Evolutionary conservation across 495 filamentous ascomycete species (phyloP).

Genomic region (Talaromyces adpressus): DNA sequence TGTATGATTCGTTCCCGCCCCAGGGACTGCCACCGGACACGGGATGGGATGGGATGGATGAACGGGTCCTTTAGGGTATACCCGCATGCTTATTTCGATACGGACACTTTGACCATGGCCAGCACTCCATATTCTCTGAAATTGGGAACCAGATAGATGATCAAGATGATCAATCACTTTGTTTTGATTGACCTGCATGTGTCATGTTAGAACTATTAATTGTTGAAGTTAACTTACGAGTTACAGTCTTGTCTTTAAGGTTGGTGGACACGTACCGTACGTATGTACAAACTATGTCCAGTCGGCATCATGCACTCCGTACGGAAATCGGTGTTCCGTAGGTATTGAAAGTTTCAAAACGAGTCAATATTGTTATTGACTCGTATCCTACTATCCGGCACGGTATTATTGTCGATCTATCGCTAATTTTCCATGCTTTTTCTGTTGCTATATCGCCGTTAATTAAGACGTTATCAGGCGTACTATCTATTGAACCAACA

Average conservation of each 20-base stretch:
- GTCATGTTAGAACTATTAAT: background rate
- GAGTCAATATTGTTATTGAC: background rate
- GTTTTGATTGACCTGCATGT: background rate
- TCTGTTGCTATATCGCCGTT: background rate
- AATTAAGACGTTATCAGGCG: background rate
- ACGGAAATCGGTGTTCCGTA: background rate
- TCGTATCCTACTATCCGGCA: background rate
- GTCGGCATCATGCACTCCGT: background rate
- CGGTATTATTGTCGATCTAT: background rate
- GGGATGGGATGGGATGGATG: background rate
- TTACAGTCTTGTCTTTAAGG: background rate
- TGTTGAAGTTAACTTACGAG: background rate
- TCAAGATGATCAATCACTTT: background rate
- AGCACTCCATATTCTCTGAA: no score
- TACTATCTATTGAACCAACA: background rate
- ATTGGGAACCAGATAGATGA: background rate
- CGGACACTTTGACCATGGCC: background rate
- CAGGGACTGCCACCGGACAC: background rate
- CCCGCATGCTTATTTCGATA: background rate
- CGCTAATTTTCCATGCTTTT: background rate
- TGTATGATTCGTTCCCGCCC: background rate
- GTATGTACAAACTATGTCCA: background rate
- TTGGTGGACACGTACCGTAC: background rate
- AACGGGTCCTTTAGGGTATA: slow-evolving; percentile 1
- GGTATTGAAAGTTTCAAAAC: background rate